A percentile compares a stretch with the other conserved stretches of the same genome.
phyloP scores from a whole-genome alignment of 2,329 filamentous ascomycete species.

The Claviceps arundinis region DNA sequence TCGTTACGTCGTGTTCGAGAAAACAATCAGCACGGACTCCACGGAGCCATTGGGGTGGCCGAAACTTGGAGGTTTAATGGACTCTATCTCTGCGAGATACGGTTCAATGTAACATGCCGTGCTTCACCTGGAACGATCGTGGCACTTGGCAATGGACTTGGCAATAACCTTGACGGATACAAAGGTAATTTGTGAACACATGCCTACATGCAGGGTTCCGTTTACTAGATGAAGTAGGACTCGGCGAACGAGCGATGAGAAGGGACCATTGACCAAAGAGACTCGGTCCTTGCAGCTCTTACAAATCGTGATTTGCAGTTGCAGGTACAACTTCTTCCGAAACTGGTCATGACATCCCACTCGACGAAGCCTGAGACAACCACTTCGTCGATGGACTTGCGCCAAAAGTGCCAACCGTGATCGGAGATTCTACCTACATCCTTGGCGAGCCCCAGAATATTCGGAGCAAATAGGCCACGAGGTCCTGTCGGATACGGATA shows the following conservation, averaged over 20 bases:
- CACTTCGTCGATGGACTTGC: neutral
- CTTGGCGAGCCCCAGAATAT: conserved; percentile 1
- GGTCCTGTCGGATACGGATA: neutral
- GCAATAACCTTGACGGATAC: neutral
- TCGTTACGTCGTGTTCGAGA: neutral
- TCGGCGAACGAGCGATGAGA: neutral
- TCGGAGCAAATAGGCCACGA: conserved; percentile 5
- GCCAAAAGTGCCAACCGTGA: conserved; percentile 1
- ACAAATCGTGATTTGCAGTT: neutral
- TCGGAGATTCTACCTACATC: neutral
- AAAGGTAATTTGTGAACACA: neutral
- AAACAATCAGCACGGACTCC: too few species aligned
- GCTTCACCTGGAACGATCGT: neutral
- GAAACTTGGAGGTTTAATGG: neutral
- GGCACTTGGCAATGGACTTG: neutral
- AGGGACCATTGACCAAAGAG: neutral
- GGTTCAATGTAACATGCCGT: neutral
- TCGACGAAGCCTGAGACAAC: neutral
- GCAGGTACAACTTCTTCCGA: conserved; percentile 1
- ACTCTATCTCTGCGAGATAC: neutral
- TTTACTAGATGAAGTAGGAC: neutral
- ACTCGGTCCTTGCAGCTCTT: neutral
- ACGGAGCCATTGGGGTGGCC: neutral
- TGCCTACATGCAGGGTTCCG: neutral
- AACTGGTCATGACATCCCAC: neutral